Evolutionary conservation across 2,329 filamentous ascomycete species (phyloP).

Genomic region (Magnaporthales sp.): DNA sequence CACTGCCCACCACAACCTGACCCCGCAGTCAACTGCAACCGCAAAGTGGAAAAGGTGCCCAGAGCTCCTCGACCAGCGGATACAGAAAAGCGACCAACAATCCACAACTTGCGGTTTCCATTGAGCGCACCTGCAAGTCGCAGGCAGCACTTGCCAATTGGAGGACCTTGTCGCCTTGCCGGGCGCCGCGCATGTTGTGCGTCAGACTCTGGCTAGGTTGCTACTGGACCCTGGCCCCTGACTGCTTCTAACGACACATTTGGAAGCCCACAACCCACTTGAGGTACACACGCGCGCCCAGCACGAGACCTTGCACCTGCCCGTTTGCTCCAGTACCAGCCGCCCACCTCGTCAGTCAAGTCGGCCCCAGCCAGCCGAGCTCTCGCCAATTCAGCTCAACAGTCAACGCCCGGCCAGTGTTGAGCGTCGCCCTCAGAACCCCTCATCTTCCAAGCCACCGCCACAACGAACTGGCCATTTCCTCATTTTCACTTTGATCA

Average conservation of each 20-base stretch:
- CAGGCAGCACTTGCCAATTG: background rate
- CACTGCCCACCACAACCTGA: conserved; percentile 3
- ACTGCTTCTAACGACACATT: background rate
- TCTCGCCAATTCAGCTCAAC: conserved; percentile 1
- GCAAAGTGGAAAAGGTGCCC: background rate
- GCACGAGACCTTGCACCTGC: background rate
- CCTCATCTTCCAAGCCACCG: background rate
- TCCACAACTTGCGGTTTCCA: background rate
- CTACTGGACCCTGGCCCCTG: background rate
- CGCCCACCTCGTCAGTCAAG: conserved; percentile 1
- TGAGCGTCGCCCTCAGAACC: background rate
- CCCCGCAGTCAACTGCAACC: conserved; percentile 5
- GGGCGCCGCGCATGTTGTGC: background rate
- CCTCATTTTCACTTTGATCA: background rate
- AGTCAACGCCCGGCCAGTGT: background rate
- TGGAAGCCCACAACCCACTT: background rate
- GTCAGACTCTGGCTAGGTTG: background rate
- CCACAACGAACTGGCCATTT: background rate
- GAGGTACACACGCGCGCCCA: background rate
- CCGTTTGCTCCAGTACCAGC: background rate
- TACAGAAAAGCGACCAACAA: background rate
- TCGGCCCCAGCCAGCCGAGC: background rate
- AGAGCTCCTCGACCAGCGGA: background rate
- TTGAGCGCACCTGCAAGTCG: background rate
- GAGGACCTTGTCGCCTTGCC: background rate